These are phyloP conservation scores for Mycena albidolilacea DNA, from an alignment of 768 basidiomycete genomes.

Conservation along the genomic window DNA sequence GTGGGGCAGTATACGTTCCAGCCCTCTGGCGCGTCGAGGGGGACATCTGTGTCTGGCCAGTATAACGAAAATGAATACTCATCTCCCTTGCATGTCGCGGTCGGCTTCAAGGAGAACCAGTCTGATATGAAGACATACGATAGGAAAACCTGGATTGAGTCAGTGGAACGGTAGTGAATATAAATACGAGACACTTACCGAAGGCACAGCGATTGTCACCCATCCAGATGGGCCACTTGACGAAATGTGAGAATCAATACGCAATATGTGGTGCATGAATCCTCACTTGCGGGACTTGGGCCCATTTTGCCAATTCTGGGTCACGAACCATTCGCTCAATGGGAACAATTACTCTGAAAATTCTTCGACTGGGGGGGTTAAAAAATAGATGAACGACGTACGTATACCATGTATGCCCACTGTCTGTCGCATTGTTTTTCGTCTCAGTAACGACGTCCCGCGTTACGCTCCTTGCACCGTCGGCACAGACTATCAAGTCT, in stretches of 20 bases:
- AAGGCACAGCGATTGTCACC: conserved; percentile 6
- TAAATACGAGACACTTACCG: background rate
- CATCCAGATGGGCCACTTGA: conserved; percentile 6
- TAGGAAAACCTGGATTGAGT: background rate
- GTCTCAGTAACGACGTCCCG: background rate
- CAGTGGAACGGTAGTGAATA: background rate
- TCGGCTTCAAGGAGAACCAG: background rate
- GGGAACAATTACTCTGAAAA: background rate
- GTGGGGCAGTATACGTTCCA: conserved; percentile 4
- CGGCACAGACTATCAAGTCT: background rate
- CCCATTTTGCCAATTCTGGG: conserved; percentile 5
- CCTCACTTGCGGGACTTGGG: background rate
- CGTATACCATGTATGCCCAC: conserved; percentile 1
- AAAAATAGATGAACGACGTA: background rate
- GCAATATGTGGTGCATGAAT: background rate
- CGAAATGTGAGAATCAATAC: background rate
- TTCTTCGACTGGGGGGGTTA: background rate
- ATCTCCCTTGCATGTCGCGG: background rate
- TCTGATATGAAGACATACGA: background rate
- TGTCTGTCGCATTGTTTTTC: background rate
- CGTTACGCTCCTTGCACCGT: background rate
- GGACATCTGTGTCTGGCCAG: background rate
- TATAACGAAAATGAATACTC: conserved; percentile 2
- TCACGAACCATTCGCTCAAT: conserved; percentile 1
- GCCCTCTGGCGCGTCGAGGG: background rate